Evolutionary conservation across 306 rosid species (phyloP).

Genomic region (Boehmeria nivea): DNA sequence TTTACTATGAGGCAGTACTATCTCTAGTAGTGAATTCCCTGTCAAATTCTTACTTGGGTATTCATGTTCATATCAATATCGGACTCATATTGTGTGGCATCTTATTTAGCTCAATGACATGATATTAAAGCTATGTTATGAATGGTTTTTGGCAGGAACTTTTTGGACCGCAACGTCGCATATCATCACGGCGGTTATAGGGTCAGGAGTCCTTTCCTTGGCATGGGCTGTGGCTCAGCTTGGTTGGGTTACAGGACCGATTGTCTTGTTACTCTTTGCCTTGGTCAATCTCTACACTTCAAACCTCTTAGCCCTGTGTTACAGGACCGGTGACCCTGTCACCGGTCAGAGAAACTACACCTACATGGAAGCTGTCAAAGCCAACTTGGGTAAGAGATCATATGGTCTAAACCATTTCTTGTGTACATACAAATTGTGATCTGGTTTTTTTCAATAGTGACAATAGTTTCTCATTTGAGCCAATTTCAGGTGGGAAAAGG

Average conservation of each 20-base stretch:
- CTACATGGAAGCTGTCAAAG: constrained; percentile 68
- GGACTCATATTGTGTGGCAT: no score
- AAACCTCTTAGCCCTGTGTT: constrained; percentile 51
- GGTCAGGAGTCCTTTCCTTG: constrained; percentile 67
- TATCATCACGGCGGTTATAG: constrained; percentile 72
- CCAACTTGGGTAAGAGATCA: constrained; percentile 48
- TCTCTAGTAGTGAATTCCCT: no score
- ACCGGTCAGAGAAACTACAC: constrained; percentile 71
- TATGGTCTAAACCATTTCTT: not conserved
- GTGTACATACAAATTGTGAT: not conserved
- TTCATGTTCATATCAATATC: no score
- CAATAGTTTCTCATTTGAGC: constrained; percentile 8
- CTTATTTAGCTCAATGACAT: no score
- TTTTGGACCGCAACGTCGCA: constrained; percentile 71
- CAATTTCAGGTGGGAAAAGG: constrained; percentile 51
- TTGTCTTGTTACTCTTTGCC: constrained; percentile 51
- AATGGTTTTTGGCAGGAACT: no score
- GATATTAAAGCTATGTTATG: no score
- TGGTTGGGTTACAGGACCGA: constrained; percentile 71
- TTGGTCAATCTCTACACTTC: constrained; percentile 59
- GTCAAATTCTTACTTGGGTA: no score
- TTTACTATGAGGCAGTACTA: no score
- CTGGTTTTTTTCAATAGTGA: not conserved
- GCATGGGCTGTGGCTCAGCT: constrained; percentile 84
- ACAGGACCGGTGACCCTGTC: constrained; percentile 44